A percentile compares a stretch with the other conserved stretches of the same genome.
phyloP scores from a whole-genome alignment of 2,329 filamentous ascomycete genomes.

The Aspergillus terreus region DNA sequence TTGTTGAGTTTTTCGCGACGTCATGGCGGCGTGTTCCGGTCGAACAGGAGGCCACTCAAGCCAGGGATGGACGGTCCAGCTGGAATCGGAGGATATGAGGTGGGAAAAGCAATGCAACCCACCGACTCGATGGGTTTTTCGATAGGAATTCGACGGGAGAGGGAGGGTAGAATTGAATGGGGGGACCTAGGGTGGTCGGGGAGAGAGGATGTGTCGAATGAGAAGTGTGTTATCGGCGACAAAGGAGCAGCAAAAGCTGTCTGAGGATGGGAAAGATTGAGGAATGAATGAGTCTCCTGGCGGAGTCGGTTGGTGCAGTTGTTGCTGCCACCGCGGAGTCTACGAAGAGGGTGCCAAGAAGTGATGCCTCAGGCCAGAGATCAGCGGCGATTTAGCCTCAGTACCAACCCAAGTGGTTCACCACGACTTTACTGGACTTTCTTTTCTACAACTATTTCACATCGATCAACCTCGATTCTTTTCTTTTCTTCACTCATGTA shows the following conservation, averaged over 20 bases:
- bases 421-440: too few species aligned
- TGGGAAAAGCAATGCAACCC: neutral
- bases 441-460: neutral
- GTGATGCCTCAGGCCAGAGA: neutral
- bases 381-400: neutral
- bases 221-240: neutral
- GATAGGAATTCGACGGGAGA: neutral
- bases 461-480: neutral
- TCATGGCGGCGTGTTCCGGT: conserved; percentile 58
- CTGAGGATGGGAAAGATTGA: neutral
- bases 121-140: neutral
- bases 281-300: conserved; percentile 2
- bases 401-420: neutral
- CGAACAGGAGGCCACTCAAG: conserved; percentile 20
- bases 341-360: conserved; percentile 2
- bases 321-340: neutral
- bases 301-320: neutral
- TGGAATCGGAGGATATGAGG: conserved; percentile 2
- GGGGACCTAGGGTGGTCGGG: neutral
- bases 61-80: neutral
- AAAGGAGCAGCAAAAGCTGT: neutral
- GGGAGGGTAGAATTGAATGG: neutral
- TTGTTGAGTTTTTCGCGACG: conserved; percentile 91
- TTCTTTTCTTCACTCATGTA: too few species aligned
- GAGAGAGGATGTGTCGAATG: neutral